Percentiles rank a stretch among this genome's conserved stretches.
Evolutionary conservation across 352 stramenopile genomes (phyloP).

Genomic region (Phytopythium delawarense): DNA sequence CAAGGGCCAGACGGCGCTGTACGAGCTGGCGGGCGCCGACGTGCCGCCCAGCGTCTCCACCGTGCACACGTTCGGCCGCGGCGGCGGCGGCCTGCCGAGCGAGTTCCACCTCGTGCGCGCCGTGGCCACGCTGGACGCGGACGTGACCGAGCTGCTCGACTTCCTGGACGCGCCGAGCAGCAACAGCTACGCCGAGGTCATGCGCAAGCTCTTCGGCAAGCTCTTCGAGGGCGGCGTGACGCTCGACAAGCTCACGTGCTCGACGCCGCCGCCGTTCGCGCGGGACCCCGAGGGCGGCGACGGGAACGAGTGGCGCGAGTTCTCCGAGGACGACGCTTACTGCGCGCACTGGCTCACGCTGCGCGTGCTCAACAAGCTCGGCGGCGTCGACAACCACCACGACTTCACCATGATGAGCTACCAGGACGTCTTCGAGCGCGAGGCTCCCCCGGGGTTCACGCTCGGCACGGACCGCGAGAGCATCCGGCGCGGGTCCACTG

Average conservation of each 20-base stretch:
- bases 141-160: slow-evolving; percentile 40
- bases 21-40: slow-evolving; percentile 52
- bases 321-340: slow-evolving; percentile 63
- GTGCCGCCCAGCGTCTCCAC: slow-evolving; percentile 38
- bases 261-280: slow-evolving; percentile 44
- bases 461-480: neutral
- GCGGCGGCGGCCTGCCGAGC: slow-evolving; percentile 34
- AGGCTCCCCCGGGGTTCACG: slow-evolving; percentile 12
- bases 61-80: slow-evolving; percentile 40
- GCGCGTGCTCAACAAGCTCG: slow-evolving; percentile 29
- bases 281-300: slow-evolving; percentile 21
- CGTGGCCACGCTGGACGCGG: slow-evolving; percentile 48
- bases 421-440: slow-evolving; percentile 54
- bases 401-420: slow-evolving; percentile 75
- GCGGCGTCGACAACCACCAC: slow-evolving; percentile 31
- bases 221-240: slow-evolving; percentile 46
- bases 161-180: slow-evolving; percentile 40
- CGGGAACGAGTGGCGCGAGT: slow-evolving; percentile 25
- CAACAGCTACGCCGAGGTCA: slow-evolving; percentile 42
- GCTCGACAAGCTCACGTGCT: slow-evolving; percentile 60
- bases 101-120: slow-evolving; percentile 68
- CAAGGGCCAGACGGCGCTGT: slow-evolving; percentile 49
- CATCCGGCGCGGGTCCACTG: neutral
- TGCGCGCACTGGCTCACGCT: slow-evolving; percentile 66
- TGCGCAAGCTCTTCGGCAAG: slow-evolving; percentile 59